Base-by-base conservation (phyloP, 2,329 filamentous ascomycete genomes). In the Helicocarpus griseus region DNA sequence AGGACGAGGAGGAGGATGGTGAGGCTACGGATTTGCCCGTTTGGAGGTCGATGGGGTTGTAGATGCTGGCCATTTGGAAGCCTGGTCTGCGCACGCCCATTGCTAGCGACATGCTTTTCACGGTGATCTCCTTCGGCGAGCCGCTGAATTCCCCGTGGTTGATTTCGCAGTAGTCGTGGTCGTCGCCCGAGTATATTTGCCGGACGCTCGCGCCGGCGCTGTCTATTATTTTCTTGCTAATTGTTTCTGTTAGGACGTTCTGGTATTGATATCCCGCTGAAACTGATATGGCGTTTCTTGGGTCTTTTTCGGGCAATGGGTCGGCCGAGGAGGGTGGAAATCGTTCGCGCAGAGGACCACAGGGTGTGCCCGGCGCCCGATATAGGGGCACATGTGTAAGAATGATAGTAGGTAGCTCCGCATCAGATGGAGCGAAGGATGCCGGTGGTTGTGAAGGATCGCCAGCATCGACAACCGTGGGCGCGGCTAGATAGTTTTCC, bases 161-260 rank as follows among this genome's bases (percentile, higher is more conserved):
- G 5, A 97, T 73, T 62, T 95, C 90, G 70, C 93, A 98, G 71
- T 97, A 96, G 71, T 98, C 93, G 71, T 98, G 93, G 64, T 98
- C 93, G 61, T 98, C 93, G 9, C 93, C 93, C 0, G 89, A 95
- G 64, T 97, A 98, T 40, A 90, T 86, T 57, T 93, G 86, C 2
- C 81, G 77, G 11, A 97, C 81, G 55, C 93, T 87, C 31, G 68
- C 63, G 0, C 89, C 89, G 31, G 95, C 76, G 56, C 83, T 87
- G 54, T 84, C 78, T 39, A 95, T 73, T 35, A 98, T 74, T 48
- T 83, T 82, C 43, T 82, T 77, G 0, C 90, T 93, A 58, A 96
- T 82, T 2, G 80, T 77, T 47, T 85, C 81, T 48, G 79, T 86
- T 24, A 98, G 79, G 2, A 96, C 91, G 61, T 96, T 98, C 66